Evolutionary conservation across 352 stramenopile species (phyloP), one percentile per base, ranked within the genome.

Genomic region (Peronospora destructor): DNA sequence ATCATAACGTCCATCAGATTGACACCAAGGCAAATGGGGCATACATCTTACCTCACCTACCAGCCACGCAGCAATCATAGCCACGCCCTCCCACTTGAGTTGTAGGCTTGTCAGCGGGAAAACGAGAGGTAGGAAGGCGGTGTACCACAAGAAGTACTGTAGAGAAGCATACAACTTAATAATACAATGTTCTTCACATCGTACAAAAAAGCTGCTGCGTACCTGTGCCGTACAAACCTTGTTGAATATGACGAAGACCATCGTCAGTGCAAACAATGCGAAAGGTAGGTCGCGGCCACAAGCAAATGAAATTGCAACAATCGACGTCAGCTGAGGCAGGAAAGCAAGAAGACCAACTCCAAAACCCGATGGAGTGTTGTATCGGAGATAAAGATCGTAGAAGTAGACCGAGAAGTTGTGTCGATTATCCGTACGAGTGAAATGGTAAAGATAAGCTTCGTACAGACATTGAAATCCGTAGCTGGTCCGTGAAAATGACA

Each of bases 321-420:
- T 64, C 10, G 84, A 86, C 19, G 65, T 57, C n/a, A 95, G 48
- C 28, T 95, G 84, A 16, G 84, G 84, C 6, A 95, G 40, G 45
- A 95, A 95, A 11, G 88, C 83, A 12, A 88, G 55, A 8, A 95
- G 57, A 0, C 84, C 84, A 46, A 94, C 68, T 2, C 74, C 64
- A 45, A 91, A 84, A 39, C 84, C 84, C 1, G 78, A 81, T 6
- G 68, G 64, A 0, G 84, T 91, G 34, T 87, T 78, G 64, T 94
- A 94, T 46, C 84, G 88, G 49, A 99, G 76, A 68, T 99, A 99
- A n/a, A 99, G 96, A 64, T 94, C 90, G 70, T 99, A 99, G 72
- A 98, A 99, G 72, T 98, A 98, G 32, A 98, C 89, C 4, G 95
- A 98, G 64, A 99, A 99, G 66, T 99, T 99, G 75, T 99, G 97